These are phyloP conservation scores for Cystobasidium sp. DNA, from an alignment of 1,284 basidiomycete genomes.

Conservation along the genomic window DNA sequence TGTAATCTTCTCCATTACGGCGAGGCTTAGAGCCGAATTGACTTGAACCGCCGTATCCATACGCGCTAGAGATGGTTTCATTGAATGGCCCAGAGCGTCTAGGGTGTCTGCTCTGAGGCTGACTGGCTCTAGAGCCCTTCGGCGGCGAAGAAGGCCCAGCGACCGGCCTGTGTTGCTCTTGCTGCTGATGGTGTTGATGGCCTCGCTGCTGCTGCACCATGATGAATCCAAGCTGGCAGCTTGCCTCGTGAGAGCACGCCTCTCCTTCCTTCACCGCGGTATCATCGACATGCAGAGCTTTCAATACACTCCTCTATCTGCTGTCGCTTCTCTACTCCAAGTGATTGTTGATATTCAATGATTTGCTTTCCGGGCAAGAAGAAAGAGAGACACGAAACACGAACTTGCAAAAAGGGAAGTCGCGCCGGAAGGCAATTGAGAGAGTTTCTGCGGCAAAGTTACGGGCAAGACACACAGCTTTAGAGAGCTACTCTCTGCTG, in stretches of 20 bases:
- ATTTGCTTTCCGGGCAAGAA: no score
- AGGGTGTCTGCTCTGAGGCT: background rate
- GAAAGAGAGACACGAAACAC: no score
- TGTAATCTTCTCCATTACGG: background rate
- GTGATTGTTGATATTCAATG: no score
- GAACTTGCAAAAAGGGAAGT: no score
- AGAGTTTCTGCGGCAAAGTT: no score
- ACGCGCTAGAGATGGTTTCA: background rate
- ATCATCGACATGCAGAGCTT: conserved; percentile 8
- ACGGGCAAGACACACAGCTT: background rate
- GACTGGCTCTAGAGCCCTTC: conserved; percentile 5
- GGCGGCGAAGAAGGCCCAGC: conserved; percentile 25
- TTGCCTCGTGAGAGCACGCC: background rate
- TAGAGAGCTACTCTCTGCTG: background rate
- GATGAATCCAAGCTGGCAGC: background rate
- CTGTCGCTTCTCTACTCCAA: no score
- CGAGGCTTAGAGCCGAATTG: conserved; percentile 9
- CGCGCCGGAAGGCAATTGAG: no score
- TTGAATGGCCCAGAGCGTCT: background rate
- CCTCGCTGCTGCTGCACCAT: conserved; percentile 14
- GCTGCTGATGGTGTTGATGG: conserved; percentile 5
- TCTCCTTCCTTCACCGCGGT: background rate
- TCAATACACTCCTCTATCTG: background rate
- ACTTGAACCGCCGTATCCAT: conserved; percentile 21
- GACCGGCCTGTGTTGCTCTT: background rate